phyloP scores from a whole-genome alignment of 805 yeast genomes.

The Barnettozyma siamensis region DNA sequence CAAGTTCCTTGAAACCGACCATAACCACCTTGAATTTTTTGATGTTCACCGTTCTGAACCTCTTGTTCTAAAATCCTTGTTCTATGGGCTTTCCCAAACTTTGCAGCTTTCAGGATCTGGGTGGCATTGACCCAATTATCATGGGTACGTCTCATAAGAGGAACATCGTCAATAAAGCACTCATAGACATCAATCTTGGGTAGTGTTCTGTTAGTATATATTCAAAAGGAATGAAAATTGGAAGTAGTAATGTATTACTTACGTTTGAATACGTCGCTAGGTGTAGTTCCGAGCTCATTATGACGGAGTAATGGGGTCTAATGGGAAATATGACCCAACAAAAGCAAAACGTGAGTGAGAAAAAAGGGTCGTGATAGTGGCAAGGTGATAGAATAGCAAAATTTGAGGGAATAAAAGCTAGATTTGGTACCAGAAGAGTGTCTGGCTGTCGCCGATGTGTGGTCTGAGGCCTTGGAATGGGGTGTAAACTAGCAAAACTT shows the following conservation, averaged over 20 bases:
- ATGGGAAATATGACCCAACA: neutral
- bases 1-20: conserved; percentile 85
- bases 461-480: neutral
- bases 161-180: conserved; percentile 22
- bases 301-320: neutral
- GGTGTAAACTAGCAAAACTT: neutral
- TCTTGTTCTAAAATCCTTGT: conserved; percentile 73
- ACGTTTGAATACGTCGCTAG: conserved; percentile 25
- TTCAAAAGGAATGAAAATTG: neutral
- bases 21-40: conserved; percentile 81
- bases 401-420: neutral
- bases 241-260: conserved; percentile 2
- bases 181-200: conserved; percentile 27
- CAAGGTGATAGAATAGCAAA: neutral
- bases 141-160: conserved; percentile 74
- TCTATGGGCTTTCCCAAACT: conserved; percentile 72
- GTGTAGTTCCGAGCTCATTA: conserved; percentile 11
- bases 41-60: conserved; percentile 61
- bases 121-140: conserved; percentile 96
- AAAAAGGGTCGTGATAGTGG: neutral
- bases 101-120: conserved; percentile 72
- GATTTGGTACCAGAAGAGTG: neutral
- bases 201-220: conserved; percentile 2
- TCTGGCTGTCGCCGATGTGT: neutral
- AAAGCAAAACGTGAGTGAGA: neutral